phyloP scores from a whole-genome alignment of 495 filamentous ascomycete genomes.

The Penicillium crystallinum region DNA sequence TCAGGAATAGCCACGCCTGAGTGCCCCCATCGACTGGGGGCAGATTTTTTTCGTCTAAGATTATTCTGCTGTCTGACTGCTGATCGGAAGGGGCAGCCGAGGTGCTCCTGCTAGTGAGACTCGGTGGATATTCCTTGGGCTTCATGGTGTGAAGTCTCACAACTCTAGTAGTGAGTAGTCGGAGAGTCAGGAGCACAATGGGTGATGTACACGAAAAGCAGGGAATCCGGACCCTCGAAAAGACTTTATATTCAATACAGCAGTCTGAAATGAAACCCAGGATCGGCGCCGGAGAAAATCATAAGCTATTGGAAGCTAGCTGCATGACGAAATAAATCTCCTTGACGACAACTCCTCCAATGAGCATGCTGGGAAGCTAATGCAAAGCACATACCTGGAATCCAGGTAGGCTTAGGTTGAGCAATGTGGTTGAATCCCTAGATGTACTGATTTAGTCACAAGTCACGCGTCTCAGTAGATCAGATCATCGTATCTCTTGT shows the following conservation, averaged over 20 bases:
- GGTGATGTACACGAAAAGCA: background rate
- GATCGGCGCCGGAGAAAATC: background rate
- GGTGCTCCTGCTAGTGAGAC: conserved; percentile 1
- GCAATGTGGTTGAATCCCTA: conserved; percentile 15
- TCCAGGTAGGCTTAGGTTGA: conserved; percentile 6
- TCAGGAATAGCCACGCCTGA: conserved; percentile 60
- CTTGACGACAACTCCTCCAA: background rate
- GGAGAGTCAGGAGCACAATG: background rate
- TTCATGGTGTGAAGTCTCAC: background rate
- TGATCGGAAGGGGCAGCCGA: background rate
- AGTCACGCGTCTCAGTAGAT: background rate
- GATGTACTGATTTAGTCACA: conserved; percentile 3
- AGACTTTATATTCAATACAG: background rate
- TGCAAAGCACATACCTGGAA: conserved; percentile 10
- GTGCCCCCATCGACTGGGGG: conserved; percentile 56
- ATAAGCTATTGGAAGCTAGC: conserved; percentile 4
- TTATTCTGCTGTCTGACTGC: background rate
- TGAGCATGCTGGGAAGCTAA: background rate
- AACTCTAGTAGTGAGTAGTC: background rate
- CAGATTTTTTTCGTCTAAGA: conserved; percentile 16
- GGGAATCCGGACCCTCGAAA: background rate
- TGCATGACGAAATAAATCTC: conserved; percentile 14
- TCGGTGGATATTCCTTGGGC: conserved; percentile 5
- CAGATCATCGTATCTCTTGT: background rate
- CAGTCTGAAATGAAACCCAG: background rate